Evolutionary conservation across 768 basidiomycete species (phyloP), one percentile per base, ranked within the genome.

Genomic region (Mycena belliarum): DNA sequence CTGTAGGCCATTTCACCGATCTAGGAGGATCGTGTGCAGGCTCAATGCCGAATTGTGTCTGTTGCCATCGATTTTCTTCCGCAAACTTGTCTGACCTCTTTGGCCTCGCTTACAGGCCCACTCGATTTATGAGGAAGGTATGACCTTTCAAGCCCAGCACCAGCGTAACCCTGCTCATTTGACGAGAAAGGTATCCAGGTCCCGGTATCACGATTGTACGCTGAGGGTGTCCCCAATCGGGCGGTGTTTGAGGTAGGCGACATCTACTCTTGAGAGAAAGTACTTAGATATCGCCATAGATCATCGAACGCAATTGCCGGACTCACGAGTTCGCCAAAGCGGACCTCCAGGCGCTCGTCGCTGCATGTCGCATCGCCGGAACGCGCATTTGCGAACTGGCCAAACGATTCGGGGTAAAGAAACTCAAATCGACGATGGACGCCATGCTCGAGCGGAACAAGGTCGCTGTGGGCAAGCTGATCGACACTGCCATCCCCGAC

Each of bases 381-480:
- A 35, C 33, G 25, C 61, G 61, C 18, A 63, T 63, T 44, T 12
- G 45, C 18, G 51, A 63, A 25, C 51, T 63, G 5, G 52, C 53
- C 21, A 33, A 33, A 3, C 46, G 65, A 14, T 66, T 66, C 35
- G 65, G 65, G 12, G 37, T 49, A 46, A 45, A 56, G 23, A 52
- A 41, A 7, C 61, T 61, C 25, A 53, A 58, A 16, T 33, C 51
- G 0, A 41, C 49, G 8, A 61, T 66, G 46, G 37, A 57, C 25
- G 63, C 57, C 28, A 23, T 66, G 20, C 40, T 65, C 1, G 52
- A 59, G 20, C 65, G 65, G 24, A 66, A 66, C 41, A 43, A 44
- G 10, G 59, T 50, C n/a, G 65, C 60, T 6, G 32, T 66, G 9
- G 54, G 60, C 12, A 55, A 38, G 7, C 37, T 66, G 7, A 64